These are phyloP conservation scores for Leccinum ochraceum DNA, from an alignment of 768 basidiomycete genomes.

Conservation along the genomic window DNA sequence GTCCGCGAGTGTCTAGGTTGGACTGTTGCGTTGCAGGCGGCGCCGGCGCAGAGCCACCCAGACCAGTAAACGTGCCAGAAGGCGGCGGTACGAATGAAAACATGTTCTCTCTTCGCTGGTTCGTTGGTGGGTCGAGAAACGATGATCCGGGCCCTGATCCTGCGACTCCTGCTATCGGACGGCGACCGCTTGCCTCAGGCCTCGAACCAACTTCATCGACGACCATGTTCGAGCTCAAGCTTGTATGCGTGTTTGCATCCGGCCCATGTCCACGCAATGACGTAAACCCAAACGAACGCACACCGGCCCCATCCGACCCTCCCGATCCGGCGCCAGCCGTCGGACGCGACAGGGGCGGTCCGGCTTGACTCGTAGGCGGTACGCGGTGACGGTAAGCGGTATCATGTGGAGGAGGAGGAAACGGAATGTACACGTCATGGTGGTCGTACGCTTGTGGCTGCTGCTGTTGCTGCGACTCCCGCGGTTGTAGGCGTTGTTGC, in stretches of 20 bases:
- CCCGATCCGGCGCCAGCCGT: neutral
- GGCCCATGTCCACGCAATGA: constrained; percentile 19
- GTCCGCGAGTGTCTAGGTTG: constrained; percentile 7
- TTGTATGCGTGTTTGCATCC: constrained; percentile 18
- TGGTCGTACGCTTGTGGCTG: constrained; percentile 4
- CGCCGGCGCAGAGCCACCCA: neutral
- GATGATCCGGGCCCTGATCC: constrained; percentile 2
- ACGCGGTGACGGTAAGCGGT: constrained; percentile 7
- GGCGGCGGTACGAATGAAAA: constrained; percentile 16
- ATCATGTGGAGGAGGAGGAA: constrained; percentile 6
- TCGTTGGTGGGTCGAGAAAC: constrained; percentile 13
- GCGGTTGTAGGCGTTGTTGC: constrained; percentile 15
- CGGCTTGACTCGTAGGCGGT: constrained; percentile 13
- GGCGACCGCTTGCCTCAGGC: constrained; percentile 7
- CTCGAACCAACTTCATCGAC: constrained; percentile 12
- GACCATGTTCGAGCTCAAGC: constrained; percentile 12
- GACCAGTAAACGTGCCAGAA: constrained; percentile 7
- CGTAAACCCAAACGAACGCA: constrained; percentile 9
- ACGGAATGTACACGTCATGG: constrained; percentile 1
- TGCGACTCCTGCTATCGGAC: neutral
- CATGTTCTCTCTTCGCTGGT: constrained; percentile 11
- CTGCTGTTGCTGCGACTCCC: constrained; percentile 8
- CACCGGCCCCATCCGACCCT: constrained; percentile 13
- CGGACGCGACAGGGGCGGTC: constrained; percentile 6
- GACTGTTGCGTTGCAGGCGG: neutral